phyloP scores from a whole-genome alignment of 257 asterid genomes.

The Solanum habrochaites region DNA sequence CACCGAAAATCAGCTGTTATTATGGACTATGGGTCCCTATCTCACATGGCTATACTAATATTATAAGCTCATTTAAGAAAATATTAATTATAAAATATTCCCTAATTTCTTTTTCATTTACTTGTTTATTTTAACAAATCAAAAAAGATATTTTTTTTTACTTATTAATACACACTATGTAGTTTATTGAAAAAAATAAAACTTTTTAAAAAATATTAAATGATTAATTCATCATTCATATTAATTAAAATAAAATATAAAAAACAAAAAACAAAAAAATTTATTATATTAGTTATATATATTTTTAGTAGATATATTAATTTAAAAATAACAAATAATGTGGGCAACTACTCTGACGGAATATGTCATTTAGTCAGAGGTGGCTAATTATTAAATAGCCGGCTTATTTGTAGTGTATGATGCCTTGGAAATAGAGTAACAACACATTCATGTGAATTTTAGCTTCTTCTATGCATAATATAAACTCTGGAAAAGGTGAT shows the following conservation, averaged over 20 bases:
- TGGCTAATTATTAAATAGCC: not conserved
- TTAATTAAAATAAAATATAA: too few relatives aligned
- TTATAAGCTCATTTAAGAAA: not conserved
- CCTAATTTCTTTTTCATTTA: fast-evolving
- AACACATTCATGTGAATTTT: not conserved
- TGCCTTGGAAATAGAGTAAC: not conserved
- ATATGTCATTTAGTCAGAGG: not conserved
- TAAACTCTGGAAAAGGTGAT: not conserved
- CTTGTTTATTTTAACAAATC: too few relatives aligned
- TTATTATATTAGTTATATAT: too few relatives aligned
- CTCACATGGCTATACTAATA: slow-evolving; percentile 12
- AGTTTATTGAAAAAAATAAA: too few relatives aligned
- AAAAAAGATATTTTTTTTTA: too few relatives aligned
- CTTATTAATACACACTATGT: too few relatives aligned
- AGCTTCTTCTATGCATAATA: not conserved
- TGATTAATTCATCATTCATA: too few relatives aligned
- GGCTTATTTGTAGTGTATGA: not conserved
- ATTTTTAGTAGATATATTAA: too few relatives aligned
- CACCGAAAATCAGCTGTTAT: not conserved
- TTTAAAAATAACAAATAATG: too few relatives aligned
- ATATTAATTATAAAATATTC: too few relatives aligned
- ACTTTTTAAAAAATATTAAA: too few relatives aligned
- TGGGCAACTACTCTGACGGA: not conserved
- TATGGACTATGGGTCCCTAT: not conserved
- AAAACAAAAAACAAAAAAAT: too few relatives aligned